Base-by-base conservation (phyloP, 2,329 filamentous ascomycete genomes). In the Cercospora sp. region DNA sequence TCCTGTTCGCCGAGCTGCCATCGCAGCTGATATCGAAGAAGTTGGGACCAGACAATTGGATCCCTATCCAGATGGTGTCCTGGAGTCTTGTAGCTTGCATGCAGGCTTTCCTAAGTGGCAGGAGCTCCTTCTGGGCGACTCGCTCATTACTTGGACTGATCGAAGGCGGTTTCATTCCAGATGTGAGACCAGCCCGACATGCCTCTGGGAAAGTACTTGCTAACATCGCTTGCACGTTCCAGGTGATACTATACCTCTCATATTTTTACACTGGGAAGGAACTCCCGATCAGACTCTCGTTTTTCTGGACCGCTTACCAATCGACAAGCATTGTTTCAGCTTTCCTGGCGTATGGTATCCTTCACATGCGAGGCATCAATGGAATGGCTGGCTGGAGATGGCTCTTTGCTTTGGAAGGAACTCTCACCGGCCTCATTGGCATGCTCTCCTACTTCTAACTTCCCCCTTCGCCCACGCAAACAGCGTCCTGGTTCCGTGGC, bases 231-330 rank as follows among this genome's bases (percentile, higher is more conserved):
- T n/a, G 24, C 53, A 34, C n/a, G 13, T 30, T 57, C 58, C 62
- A 70, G 40, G 64, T 68, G n/a, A 85, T 91, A 13, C 81, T 91
- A 0, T 93, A 90, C 78, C 82, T 92, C 5, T 89, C 87, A 4
- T 93, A 93, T 77, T 94, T 70, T 59, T 94, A 93, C 80, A 93
- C 87, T 57, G 87, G 87, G 0, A 84, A 84, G 63, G 91, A 93
- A 76, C 81, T 94, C 0, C 89, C 90, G 0, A 84, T 86, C 12
- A 85, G 91, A 1, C 80, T 93, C n/a, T 87, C 87, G 71, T 87
- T 84, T 74, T 93, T 93, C 80, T 93, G 90, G 91, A 87, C 71
- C 1, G 85, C 89, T 0, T 87, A 90, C 13, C 85, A 85, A 67
- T 82, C 82, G 0, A 86, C 85, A 0, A 83, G 85, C 57, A 87